A percentile compares a stretch with the other conserved stretches of the same genome.
Evolutionary conservation across 306 rosid genomes (phyloP).

Genomic region (Lathyrus aphaca): DNA sequence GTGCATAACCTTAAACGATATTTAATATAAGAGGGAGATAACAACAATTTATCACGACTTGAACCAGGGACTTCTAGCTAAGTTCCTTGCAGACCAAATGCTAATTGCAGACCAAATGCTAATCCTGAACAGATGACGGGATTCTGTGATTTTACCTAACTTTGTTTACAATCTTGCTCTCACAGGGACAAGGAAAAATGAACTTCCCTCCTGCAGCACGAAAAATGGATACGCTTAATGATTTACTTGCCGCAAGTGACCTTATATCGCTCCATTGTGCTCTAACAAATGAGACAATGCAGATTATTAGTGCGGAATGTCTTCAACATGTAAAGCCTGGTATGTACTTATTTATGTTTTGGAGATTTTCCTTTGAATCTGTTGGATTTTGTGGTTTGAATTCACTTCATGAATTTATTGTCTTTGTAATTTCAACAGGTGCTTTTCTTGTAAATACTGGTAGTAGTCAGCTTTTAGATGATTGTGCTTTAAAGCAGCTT

Average conservation of each 20-base stretch:
- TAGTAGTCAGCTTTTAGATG: constrained; percentile 93
- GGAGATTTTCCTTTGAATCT: constrained; percentile 15
- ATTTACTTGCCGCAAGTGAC: constrained; percentile 96
- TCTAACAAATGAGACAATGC: constrained; percentile 87
- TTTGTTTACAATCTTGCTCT: constrained; percentile 30
- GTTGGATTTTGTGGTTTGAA: constrained; percentile 9
- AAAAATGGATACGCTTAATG: constrained; percentile 97
- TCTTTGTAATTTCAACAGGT: constrained; percentile 54
- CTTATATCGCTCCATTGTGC: constrained; percentile 94
- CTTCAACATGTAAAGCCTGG: constrained; percentile 97
- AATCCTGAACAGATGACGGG: constrained; percentile 10
- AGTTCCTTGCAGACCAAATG: constrained; percentile 1
- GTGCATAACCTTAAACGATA: neutral
- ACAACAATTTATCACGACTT: neutral
- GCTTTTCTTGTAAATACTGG: constrained; percentile 96
- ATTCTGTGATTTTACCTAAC: constrained; percentile 34
- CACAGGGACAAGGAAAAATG: constrained; percentile 65
- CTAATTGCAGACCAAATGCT: constrained; percentile 27
- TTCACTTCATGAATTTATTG: constrained; percentile 29
- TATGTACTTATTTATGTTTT: constrained; percentile 37
- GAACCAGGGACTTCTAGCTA: constrained; percentile 21
- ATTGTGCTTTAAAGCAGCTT: constrained; percentile 97
- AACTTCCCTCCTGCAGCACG: constrained; percentile 90
- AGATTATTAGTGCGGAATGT: constrained; percentile 84
- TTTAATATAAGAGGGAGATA: neutral